Evolutionary conservation across 805 yeast species (phyloP).

Genomic region (Lipomyces japonicus): DNA sequence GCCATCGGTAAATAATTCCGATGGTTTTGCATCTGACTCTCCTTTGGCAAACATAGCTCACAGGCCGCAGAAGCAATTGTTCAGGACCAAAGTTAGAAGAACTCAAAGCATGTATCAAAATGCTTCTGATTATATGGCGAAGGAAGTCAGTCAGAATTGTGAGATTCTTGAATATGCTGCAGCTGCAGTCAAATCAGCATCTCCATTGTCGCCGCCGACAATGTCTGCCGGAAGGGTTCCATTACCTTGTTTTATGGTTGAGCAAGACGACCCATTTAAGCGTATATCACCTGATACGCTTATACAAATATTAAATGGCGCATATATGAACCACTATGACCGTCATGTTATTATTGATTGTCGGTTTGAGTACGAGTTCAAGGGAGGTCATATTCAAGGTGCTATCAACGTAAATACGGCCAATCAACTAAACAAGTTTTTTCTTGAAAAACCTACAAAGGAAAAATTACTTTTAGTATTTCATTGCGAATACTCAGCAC

Average conservation of each 20-base stretch:
- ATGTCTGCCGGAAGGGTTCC: conserved; percentile 12
- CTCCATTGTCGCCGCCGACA: conserved; percentile 25
- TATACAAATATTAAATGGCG: conserved; percentile 56
- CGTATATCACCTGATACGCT: conserved; percentile 60
- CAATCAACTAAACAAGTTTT: conserved; percentile 58
- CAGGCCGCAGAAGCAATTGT: conserved; percentile 13
- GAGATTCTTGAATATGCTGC: conserved; percentile 1
- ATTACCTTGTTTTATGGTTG: conserved; percentile 15
- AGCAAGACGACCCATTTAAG: conserved; percentile 55
- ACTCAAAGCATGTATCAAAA: conserved; percentile 67
- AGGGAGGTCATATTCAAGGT: conserved; percentile 86
- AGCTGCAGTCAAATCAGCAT: conserved; percentile 6
- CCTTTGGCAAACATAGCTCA: conserved; percentile 13
- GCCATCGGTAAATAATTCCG: conserved; percentile 8
- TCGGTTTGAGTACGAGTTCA: conserved; percentile 85
- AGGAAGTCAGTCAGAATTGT: conserved; percentile 36
- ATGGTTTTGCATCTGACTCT: conserved; percentile 10
- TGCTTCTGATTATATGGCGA: conserved; percentile 46
- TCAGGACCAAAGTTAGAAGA: conserved; percentile 47
- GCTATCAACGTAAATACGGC: conserved; percentile 76
- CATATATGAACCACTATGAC: conserved; percentile 51
- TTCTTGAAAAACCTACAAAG: conserved; percentile 40
- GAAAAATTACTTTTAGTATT: conserved; percentile 60
- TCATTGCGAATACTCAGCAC: conserved; percentile 92
- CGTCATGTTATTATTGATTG: conserved; percentile 71